Conservation (phyloP, 2,329 filamentous ascomycete genomes). For the Ilyonectria robusta region DNA sequence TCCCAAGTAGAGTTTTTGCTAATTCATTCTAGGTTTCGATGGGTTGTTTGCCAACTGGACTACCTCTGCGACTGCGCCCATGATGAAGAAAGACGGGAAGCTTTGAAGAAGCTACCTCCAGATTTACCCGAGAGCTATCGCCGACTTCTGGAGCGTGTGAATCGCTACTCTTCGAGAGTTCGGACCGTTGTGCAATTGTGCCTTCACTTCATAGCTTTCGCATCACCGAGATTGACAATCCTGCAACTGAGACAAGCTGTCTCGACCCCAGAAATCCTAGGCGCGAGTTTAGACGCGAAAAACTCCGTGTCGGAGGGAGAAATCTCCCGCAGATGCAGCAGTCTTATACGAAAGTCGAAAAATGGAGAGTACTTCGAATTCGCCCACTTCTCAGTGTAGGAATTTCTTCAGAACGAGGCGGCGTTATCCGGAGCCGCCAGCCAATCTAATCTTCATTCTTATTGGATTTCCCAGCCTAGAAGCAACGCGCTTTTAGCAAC, state of each 20-base stretch:
- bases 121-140: conserved; percentile 24
- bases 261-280: not conserved
- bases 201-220: conserved; percentile 16
- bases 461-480: rapidly evolving
- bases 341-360: conserved; percentile 18
- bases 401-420: conserved; percentile 22
- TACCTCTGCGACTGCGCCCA: conserved; percentile 31
- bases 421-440: not conserved
- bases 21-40: conserved; percentile 30
- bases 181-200: conserved; percentile 1
- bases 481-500: not conserved
- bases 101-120: conserved; percentile 26
- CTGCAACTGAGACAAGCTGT: conserved; percentile 20
- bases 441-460: not conserved
- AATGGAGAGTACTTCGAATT: conserved; percentile 12
- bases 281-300: not conserved
- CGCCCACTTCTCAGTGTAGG: conserved; percentile 36
- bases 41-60: conserved; percentile 41
- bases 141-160: conserved; percentile 22
- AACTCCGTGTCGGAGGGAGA: conserved; percentile 25
- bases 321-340: conserved; percentile 23
- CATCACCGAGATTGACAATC: rapidly evolving
- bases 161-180: not conserved
- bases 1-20: rapidly evolving
- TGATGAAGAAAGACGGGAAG: conserved; percentile 27